These are phyloP conservation scores for Cucurbita maxima DNA, from an alignment of 306 rosid species.

Conservation along the genomic window DNA sequence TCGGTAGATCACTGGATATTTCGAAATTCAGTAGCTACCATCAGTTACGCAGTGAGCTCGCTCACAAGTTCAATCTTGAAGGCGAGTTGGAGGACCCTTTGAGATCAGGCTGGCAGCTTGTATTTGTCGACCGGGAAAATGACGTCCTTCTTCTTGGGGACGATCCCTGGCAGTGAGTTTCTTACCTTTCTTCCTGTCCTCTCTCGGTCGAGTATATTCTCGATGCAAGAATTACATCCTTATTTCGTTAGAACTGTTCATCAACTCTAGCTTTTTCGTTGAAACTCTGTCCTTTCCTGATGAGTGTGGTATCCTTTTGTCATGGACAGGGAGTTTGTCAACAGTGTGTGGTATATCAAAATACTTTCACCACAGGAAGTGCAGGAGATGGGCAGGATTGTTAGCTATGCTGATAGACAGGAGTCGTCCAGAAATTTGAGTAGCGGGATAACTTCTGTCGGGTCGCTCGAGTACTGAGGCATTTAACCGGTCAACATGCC, in stretches of 20 bases:
- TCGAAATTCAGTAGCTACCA: slow-evolving; percentile 70
- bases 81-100: slow-evolving; percentile 81
- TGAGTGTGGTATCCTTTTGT: background rate
- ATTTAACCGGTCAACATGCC: slow-evolving; percentile 24
- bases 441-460: slow-evolving; percentile 63
- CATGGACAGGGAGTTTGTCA: slow-evolving; percentile 83
- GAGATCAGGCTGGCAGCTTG: slow-evolving; percentile 99
- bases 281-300: background rate
- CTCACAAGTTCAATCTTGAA: slow-evolving; percentile 75
- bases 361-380: slow-evolving; percentile 95
- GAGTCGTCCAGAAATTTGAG: slow-evolving; percentile 53
- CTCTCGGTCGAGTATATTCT: background rate
- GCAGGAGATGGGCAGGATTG: slow-evolving; percentile 84
- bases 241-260: background rate
- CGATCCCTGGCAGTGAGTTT: slow-evolving; percentile 50
- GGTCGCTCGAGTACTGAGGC: slow-evolving; percentile 67
- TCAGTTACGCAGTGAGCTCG: slow-evolving; percentile 78
- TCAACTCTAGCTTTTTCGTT: background rate
- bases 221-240: background rate
- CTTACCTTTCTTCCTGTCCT: background rate
- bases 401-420: slow-evolving; percentile 55
- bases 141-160: slow-evolving; percentile 90
- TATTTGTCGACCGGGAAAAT: slow-evolving; percentile 88
- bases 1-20: slow-evolving; percentile 48
- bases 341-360: slow-evolving; percentile 86